Evolutionary conservation across 2,329 filamentous ascomycete genomes (phyloP), one percentile per base, ranked within the genome.

Genomic region (Cladosporium cucumerinum): DNA sequence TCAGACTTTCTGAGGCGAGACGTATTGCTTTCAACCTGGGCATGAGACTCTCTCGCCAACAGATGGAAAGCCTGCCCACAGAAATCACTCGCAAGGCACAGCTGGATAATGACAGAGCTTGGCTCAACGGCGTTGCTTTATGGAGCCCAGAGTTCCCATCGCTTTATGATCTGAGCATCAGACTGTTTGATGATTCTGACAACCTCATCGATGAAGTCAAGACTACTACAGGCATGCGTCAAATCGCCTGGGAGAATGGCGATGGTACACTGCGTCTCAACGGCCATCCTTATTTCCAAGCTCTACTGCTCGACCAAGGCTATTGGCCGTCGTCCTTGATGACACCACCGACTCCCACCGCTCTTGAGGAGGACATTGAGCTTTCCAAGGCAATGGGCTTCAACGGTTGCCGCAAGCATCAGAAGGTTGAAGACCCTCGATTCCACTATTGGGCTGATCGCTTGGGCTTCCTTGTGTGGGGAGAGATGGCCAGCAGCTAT

Each of bases 401-500:
- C 78, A 87, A 88, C 71, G 86, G 85, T 1, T 88, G 86, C 72
- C 81, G 86, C 64, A 88, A 88, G 76, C 86, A 88, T 72, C 85
- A 87, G 71, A 88, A 88, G 71, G 84, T 88, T 48, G 86, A 88
- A 74, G 84, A 87, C 57, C 85, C 86, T 0, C 66, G 82, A 0
- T 88, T 88, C 73, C 78, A 85, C 69, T 86, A 87, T 78, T 86
- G 82, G 82, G 86, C 86, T 1, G 84, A 88, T 67, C 80, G 78
- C 59, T 81, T 87, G 1, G 86, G 86, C 1, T 87, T 85, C 74
- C 78, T 88, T 0, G 85, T 88, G 5, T 88, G 86, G 86, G 85
- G 84, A 26, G 86, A 88, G 73, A 87, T 87, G 80, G 85, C 85
- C 46, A 89, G 87, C 68, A 84, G 85, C 1, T 90, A 89, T 71